Base-by-base conservation (phyloP, 2,329 filamentous ascomycete species). In the Diaporthe vaccinii region DNA sequence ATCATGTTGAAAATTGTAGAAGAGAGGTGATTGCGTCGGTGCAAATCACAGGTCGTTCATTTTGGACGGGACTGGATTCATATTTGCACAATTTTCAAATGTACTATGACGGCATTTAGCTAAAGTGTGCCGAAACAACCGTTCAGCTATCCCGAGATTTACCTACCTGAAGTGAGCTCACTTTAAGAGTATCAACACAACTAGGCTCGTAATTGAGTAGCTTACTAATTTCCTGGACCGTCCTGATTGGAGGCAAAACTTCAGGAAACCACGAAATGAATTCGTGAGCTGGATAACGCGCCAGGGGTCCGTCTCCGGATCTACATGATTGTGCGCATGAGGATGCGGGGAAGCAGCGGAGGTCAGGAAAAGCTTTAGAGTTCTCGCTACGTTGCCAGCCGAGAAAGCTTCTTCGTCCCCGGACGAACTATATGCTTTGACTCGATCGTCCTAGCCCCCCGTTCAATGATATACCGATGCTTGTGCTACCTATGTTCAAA, bases 171-270 rank as follows among this genome's bases (percentile, higher is more conserved):
- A 28, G n/a, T n/a, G n/a, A n/a, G 44, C n/a, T 17, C 25, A 28
- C 7, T 4, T 53, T 4, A 34, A 28, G 58, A 31, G 7, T 53
- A 53, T 28, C 9, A 9, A 62, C n/a, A 39, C 34, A 55, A 44
- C 34, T 61, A 39, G 14, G 31, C 17, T 39, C 28, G 8, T 72
- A n/a, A 44, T n/a, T 53, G 6, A 22, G 10, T 34, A 39, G 49
- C 44, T 53, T 28, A 46, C 17, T 39, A 39, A 46, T 6, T 3
- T 12, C n/a, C 25, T 55, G 41, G 20, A 17, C 20, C 51, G 46
- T 34, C 31, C 6, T 76, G 75, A 76, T 74, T 76, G 72, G 75
- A 76, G 75, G 75, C 75, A 76, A 76, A 61, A 74, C 34, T 76
- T 14, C 3, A 25, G 58, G 34, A 46, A n/a, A 14, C 25, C 28